Conservation (phyloP, 106 monocot species). For the Acorus gramineus region DNA sequence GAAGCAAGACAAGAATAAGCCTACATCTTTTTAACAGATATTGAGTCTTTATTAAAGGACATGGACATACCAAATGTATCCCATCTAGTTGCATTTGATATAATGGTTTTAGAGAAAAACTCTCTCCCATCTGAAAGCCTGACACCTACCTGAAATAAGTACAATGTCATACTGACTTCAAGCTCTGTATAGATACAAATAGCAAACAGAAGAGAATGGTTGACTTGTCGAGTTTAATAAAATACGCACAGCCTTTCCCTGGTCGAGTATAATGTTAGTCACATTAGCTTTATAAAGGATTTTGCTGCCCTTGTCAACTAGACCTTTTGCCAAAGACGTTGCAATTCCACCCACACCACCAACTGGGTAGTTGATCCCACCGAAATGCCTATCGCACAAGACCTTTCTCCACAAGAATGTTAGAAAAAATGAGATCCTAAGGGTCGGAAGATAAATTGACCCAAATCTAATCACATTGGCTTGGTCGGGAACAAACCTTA, state of each 20-base stretch:
- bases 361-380: slow-evolving; percentile 94
- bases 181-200: not conserved
- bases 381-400: slow-evolving; percentile 94
- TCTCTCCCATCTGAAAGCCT: slow-evolving; percentile 83
- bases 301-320: slow-evolving; percentile 65
- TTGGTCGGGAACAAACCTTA: slow-evolving; percentile 10
- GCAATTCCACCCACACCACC: slow-evolving; percentile 98
- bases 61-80: slow-evolving; percentile 83
- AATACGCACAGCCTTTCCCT: slow-evolving; percentile 87
- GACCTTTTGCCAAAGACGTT: slow-evolving; percentile 74
- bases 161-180: not conserved
- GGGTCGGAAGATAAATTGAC: too few relatives aligned
- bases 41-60: not conserved
- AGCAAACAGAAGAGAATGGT: too few relatives aligned
- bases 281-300: slow-evolving; percentile 85
- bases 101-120: slow-evolving; percentile 70
- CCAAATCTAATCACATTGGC: not conserved
- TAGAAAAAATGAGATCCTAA: not conserved
- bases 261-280: slow-evolving; percentile 51
- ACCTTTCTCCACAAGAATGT: slow-evolving; percentile 38
- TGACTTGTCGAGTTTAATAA: not conserved
- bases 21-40: not conserved
- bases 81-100: slow-evolving; percentile 99
- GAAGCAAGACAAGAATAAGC: not conserved
- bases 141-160: slow-evolving; percentile 61